Base-by-base conservation (phyloP, 2,329 filamentous ascomycete genomes). In the Phyllosticta paracitricarpa region DNA sequence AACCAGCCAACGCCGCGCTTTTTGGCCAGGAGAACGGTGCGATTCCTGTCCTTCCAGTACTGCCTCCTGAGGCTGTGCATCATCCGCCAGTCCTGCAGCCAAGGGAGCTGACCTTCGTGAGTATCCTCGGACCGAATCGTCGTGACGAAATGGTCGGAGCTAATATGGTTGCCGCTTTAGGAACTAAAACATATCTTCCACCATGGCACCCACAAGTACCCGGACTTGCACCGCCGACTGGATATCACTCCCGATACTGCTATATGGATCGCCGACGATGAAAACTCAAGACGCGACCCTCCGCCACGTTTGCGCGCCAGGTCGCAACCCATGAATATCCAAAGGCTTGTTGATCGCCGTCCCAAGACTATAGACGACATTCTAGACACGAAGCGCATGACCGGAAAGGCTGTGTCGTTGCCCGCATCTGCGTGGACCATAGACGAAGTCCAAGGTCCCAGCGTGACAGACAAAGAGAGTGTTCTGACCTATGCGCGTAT, bases 181-280 rank as follows among this genome's bases (percentile, higher is more conserved):
- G 85, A 82, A 6, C 83, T 99, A 61, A 87, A 91, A 68, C 93
- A 99, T 75, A 87, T 97, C 69, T 94, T 90, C 76, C 92, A 97
- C 72, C 92, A 96, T 76, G 93, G 93, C 62, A 89, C 90, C 51
- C 83, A 62, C 54, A 78, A 82, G 66, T 84, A 96, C 67, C 92
- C 92, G 2, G 75, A 81, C 4, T 82, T 97, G 17, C 90, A 97
- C 73, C 82, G 87, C 62, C 86, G 84, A 67, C 80, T 88, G 64
- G 91, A 97, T 72, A 78, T 97, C 33, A 76, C 82, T 22, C 75
- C 81, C 9, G 78, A 85, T 54, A 81, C 86, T 17, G 75, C 80
- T 35, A 76, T 93, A 54, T 88, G 82, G 76, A 77, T 89, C 61
- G 78, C 82, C 10, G 84, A 87, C 59, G 85, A 84, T 61, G 81